Conservation (phyloP, 1,139 yeast species). For the Debaryomycetaceae sp. region DNA sequence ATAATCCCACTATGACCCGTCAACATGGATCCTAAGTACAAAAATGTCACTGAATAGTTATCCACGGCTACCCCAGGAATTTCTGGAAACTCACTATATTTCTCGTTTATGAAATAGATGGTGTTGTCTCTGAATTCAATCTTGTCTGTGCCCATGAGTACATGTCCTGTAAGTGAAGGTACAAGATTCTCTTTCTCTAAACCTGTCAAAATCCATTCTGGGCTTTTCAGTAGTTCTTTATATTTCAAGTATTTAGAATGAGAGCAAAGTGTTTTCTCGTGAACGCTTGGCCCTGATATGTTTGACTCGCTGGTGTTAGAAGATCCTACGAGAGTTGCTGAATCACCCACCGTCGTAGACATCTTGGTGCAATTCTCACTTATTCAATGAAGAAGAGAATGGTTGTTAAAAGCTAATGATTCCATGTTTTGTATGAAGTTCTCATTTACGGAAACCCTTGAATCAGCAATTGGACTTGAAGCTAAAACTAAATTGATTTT, state of each 20-base stretch:
- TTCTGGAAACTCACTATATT: conserved; percentile 18
- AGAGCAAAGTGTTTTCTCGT: neutral
- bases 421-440: too few relatives aligned
- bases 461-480: too few relatives aligned
- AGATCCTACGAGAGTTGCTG: conserved; percentile 1
- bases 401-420: too few relatives aligned
- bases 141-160: conserved; percentile 34
- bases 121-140: conserved; percentile 35
- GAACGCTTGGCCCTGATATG: neutral
- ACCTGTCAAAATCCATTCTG: neutral
- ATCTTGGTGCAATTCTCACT: neutral
- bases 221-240: neutral
- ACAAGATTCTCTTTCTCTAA: conserved; percentile 20
- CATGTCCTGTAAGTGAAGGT: conserved; percentile 38
- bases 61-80: conserved; percentile 13
- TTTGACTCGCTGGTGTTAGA: neutral
- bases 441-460: too few relatives aligned
- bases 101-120: conserved; percentile 33
- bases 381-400: too few relatives aligned
- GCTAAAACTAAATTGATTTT: too few relatives aligned
- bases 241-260: conserved; percentile 1
- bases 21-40: conserved; percentile 43
- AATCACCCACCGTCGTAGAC: neutral
- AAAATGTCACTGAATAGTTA: conserved; percentile 33
- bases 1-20: conserved; percentile 51